Conservation (phyloP, 495 filamentous ascomycete genomes). For the Aspergillus hancockii region DNA sequence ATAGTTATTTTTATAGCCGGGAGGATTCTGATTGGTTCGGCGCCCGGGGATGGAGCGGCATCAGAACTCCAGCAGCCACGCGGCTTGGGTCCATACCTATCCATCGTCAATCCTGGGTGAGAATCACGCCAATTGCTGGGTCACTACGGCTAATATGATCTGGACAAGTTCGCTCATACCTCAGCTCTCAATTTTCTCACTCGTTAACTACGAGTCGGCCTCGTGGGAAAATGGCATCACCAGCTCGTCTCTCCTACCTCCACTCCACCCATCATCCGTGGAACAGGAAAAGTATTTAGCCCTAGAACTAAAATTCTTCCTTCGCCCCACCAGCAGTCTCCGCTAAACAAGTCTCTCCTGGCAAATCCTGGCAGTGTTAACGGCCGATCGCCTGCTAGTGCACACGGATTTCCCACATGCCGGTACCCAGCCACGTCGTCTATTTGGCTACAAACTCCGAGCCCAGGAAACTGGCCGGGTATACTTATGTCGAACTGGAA, state of each 20-base stretch:
- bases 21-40: background rate
- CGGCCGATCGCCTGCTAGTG: constrained; percentile 4
- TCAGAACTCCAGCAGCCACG: constrained; percentile 6
- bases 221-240: no score
- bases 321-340: background rate
- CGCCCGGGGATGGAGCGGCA: background rate
- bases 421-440: background rate
- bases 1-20: constrained; percentile 11
- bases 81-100: background rate
- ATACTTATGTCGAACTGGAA: background rate
- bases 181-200: no score
- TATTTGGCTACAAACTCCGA: background rate
- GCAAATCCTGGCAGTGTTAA: constrained; percentile 1
- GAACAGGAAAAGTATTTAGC: constrained; percentile 12
- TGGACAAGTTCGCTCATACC: no score
- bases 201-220: no score
- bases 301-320: constrained; percentile 1
- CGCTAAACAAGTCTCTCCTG: background rate
- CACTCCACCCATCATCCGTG: background rate
- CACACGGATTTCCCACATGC: background rate
- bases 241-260: no score
- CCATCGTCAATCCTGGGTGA: no score
- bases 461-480: background rate
- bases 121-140: no score
- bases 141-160: no score